A percentile compares a stretch with the other conserved stretches of the same genome.
phyloP scores from a whole-genome alignment of 2,329 filamentous ascomycete genomes.

The Alternaria triticina region DNA sequence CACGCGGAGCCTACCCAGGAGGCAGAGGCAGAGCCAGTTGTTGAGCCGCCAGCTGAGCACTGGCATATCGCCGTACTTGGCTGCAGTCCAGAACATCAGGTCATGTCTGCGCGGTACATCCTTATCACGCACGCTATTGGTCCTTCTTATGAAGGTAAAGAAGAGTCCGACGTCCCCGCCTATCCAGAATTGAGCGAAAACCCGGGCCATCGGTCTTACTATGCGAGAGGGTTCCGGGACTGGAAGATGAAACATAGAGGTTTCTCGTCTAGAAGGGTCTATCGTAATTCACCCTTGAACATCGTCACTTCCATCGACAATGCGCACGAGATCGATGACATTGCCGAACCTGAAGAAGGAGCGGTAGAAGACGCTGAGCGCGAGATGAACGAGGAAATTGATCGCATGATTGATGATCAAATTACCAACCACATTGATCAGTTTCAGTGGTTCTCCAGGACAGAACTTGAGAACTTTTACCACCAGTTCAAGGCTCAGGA shows the following conservation, averaged over 20 bases:
- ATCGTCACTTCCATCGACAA: slow-evolving; percentile 1
- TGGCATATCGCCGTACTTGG: neutral
- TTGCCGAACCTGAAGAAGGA: neutral
- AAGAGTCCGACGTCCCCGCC: slow-evolving; percentile 9
- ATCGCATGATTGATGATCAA: neutral
- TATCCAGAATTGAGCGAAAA: slow-evolving; percentile 17
- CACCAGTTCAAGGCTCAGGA: neutral
- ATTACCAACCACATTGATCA: neutral
- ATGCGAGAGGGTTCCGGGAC: slow-evolving; percentile 5
- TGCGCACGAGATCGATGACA: neutral
- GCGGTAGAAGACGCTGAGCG: neutral
- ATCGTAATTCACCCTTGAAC: slow-evolving; percentile 1
- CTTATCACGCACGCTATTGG: neutral
- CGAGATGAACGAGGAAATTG: neutral
- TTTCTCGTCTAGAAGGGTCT: neutral
- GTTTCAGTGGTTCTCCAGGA: neutral
- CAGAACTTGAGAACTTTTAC: neutral
- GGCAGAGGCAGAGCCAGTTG: neutral
- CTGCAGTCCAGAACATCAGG: neutral
- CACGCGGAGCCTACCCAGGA: neutral
- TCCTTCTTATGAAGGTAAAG: slow-evolving; percentile 4
- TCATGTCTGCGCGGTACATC: neutral
- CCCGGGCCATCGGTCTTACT: neutral
- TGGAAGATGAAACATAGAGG: neutral
- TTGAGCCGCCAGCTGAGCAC: neutral